phyloP scores from a whole-genome alignment of 192 early-diverging fungal species.

The Gryganskiella cystojenkinii region DNA sequence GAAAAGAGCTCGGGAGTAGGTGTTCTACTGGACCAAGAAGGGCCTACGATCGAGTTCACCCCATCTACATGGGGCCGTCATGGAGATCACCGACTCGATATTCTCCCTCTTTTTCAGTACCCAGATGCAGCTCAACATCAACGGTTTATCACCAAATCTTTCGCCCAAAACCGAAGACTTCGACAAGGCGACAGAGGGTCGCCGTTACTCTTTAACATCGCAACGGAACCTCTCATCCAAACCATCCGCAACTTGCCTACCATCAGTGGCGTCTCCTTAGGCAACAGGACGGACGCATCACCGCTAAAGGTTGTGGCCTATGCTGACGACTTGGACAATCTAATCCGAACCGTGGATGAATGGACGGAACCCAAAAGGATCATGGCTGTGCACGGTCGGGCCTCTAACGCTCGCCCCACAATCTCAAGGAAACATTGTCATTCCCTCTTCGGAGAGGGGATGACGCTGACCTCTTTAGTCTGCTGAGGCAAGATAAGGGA shows the following conservation, averaged over 20 bases:
- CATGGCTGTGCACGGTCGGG: constrained; percentile 10
- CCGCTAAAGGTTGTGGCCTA: constrained; percentile 25
- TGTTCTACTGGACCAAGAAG: too few relatives aligned
- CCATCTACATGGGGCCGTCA: too few relatives aligned
- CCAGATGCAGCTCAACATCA: too few relatives aligned
- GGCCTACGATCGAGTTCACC: too few relatives aligned
- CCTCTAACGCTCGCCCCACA: constrained; percentile 34
- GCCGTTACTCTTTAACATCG: constrained; percentile 36
- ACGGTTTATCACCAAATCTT: too few relatives aligned
- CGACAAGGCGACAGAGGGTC: too few relatives aligned
- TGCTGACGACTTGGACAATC: constrained; percentile 21
- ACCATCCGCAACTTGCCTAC: neutral
- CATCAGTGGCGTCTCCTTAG: neutral
- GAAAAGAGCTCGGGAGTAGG: too few relatives aligned
- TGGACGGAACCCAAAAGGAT: neutral
- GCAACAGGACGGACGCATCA: too few relatives aligned
- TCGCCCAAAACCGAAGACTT: too few relatives aligned
- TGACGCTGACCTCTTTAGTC: neutral
- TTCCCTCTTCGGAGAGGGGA: constrained; percentile 7
- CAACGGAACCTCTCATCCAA: constrained; percentile 36
- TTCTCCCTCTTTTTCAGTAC: too few relatives aligned
- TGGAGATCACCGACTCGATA: too few relatives aligned
- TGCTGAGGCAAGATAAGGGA: neutral
- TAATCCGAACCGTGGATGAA: constrained; percentile 8
- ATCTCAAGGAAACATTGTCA: constrained; percentile 27